Conservation (phyloP, 805 yeast genomes). For the Myxozyma udenii region DNA sequence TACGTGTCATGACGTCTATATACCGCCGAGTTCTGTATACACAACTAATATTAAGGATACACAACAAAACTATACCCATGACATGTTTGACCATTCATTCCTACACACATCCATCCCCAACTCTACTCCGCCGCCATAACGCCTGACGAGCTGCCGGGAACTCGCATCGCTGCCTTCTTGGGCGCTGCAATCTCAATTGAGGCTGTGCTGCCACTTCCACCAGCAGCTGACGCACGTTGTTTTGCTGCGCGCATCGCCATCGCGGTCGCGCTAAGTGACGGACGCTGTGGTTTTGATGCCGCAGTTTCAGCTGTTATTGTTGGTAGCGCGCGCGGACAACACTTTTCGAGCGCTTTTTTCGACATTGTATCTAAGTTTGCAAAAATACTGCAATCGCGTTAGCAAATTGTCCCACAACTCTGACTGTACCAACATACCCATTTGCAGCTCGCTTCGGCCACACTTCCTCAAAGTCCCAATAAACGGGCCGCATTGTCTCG, state of each 20-base stretch:
- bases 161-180: too few relatives aligned
- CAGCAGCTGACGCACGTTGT: too few relatives aligned
- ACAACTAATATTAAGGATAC: too few relatives aligned
- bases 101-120: too few relatives aligned
- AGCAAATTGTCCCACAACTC: conserved; percentile 35
- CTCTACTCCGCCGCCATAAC: too few relatives aligned
- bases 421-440: conserved; percentile 10
- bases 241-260: conserved; percentile 7
- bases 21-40: too few relatives aligned
- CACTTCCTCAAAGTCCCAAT: conserved; percentile 61
- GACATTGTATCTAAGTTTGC: conserved; percentile 46
- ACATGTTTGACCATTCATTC: too few relatives aligned
- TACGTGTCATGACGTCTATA: too few relatives aligned
- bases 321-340: not conserved
- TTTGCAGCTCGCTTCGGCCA: conserved; percentile 54
- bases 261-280: conserved; percentile 4
- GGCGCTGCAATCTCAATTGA: too few relatives aligned
- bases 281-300: not conserved
- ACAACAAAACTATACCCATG: too few relatives aligned
- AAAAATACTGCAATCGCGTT: conserved; percentile 33
- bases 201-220: too few relatives aligned
- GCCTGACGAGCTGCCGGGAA: too few relatives aligned
- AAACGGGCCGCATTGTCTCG: conserved; percentile 67
- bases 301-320: not conserved
- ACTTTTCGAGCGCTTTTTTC: conserved; percentile 58